A percentile compares a stretch with the other conserved stretches of the same genome.
Conservation (phyloP, 2,329 filamentous ascomycete species). For the Xylaria hypoxylon region DNA sequence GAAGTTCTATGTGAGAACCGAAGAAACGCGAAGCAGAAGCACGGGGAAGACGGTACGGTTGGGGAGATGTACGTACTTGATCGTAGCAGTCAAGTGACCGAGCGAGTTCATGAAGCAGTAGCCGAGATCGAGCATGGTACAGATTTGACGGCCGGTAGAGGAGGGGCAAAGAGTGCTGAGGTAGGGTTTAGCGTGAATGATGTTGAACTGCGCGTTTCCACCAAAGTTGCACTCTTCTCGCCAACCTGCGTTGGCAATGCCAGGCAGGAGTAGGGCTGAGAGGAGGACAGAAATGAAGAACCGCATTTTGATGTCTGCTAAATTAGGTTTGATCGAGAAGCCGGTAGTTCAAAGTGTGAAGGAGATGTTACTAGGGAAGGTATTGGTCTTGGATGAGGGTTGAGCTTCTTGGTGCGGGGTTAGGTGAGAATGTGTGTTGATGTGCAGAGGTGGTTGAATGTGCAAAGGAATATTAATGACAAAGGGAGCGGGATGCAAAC, state of each 20-base stretch:
- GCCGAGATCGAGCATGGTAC: conserved; percentile 40
- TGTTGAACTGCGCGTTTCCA: conserved; percentile 33
- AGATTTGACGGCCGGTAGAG: conserved; percentile 29
- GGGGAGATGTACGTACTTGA: conserved; percentile 33
- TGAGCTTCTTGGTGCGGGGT: background rate
- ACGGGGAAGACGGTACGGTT: too few relatives aligned
- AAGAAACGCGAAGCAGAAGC: background rate
- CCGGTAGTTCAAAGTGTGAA: background rate
- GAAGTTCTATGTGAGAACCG: background rate
- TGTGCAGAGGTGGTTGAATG: background rate
- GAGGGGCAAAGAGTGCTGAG: conserved; percentile 38
- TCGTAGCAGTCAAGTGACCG: conserved; percentile 30
- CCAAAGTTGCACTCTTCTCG: conserved; percentile 29
- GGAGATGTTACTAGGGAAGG: background rate
- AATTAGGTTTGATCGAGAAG: background rate
- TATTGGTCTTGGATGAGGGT: background rate
- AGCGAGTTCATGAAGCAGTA: conserved; percentile 39
- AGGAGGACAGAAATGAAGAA: background rate
- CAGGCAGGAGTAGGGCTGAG: background rate
- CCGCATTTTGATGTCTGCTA: conserved; percentile 12
- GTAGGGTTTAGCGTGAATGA: conserved; percentile 18
- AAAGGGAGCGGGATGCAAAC: background rate
- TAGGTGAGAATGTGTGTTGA: background rate
- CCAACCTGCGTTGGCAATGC: conserved; percentile 27
- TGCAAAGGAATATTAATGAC: background rate